Percentiles rank a stretch among this genome's conserved stretches.
Conservation (phyloP, 2,329 filamentous ascomycete genomes). For the Aspergillus caelatus region DNA sequence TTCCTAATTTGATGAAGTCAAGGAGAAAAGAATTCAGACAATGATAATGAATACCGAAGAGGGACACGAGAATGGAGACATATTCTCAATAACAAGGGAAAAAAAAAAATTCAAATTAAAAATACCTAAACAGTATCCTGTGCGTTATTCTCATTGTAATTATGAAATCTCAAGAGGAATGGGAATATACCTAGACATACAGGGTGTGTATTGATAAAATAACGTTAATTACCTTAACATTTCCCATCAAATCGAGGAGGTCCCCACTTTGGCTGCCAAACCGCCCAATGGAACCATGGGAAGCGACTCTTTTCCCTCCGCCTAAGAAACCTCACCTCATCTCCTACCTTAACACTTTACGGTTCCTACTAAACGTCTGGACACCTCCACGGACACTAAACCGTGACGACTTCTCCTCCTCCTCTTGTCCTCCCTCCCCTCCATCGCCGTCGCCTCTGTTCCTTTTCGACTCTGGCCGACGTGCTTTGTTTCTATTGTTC, state of each 20-base stretch:
- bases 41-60: neutral
- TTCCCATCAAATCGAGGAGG: neutral
- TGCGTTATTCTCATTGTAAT: neutral
- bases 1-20: neutral
- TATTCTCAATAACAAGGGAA: neutral
- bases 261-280: constrained; percentile 4
- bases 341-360: neutral
- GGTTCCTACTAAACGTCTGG: neutral
- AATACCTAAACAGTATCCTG: no score
- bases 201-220: neutral
- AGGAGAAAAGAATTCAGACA: neutral
- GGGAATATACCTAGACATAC: neutral
- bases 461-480: neutral
- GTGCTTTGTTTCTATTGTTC: neutral
- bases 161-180: neutral
- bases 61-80: neutral
- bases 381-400: neutral
- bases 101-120: no score
- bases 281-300: constrained; percentile 11
- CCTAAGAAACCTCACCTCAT: constrained; percentile 1
- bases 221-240: neutral
- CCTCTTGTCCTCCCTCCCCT: neutral
- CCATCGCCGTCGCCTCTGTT: neutral
- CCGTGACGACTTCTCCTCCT: neutral
- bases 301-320: neutral